Conservation (phyloP, 1,139 yeast species). For the Pneumocystis murina region DNA sequence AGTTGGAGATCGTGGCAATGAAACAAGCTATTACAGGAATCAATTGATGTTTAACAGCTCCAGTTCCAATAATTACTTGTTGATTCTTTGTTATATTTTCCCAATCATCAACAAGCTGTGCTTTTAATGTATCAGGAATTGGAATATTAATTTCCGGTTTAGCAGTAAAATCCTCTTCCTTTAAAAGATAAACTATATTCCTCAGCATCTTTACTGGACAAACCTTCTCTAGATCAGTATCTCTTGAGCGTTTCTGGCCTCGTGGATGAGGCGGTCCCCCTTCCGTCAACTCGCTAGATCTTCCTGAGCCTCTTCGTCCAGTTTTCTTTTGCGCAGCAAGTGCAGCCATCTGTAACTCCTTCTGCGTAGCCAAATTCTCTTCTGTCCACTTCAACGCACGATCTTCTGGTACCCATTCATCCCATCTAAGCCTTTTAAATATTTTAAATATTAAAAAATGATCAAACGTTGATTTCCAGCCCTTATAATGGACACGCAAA, state of each 20-base stretch:
- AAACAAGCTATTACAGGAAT: slow-evolving; percentile 9
- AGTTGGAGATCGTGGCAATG: slow-evolving; percentile 17
- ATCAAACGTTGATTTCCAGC: slow-evolving; percentile 63
- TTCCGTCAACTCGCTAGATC: not conserved
- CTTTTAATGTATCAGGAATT: slow-evolving; percentile 53
- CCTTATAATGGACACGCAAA: slow-evolving; percentile 74
- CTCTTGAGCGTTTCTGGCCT: slow-evolving; percentile 8
- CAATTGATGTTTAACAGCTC: slow-evolving; percentile 32
- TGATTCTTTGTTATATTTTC: slow-evolving; percentile 71
- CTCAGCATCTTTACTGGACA: not conserved
- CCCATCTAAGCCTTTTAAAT: slow-evolving; percentile 39
- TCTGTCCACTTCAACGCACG: slow-evolving; percentile 56
- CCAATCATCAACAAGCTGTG: slow-evolving; percentile 81
- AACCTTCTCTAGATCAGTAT: slow-evolving; percentile 8
- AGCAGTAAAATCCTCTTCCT: slow-evolving; percentile 27
- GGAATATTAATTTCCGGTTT: slow-evolving; percentile 39
- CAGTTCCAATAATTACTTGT: slow-evolving; percentile 46
- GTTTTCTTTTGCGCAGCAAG: slow-evolving; percentile 18
- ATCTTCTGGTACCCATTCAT: slow-evolving; percentile 76
- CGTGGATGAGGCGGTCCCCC: slow-evolving; percentile 4
- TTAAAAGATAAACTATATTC: not conserved
- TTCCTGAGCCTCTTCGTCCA: not conserved
- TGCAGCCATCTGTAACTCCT: slow-evolving; percentile 43
- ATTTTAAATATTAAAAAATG: not conserved
- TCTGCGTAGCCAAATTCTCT: slow-evolving; percentile 52